Percentiles rank a stretch among this genome's conserved stretches.
Evolutionary conservation across 2,329 filamentous ascomycete genomes (phyloP).

Genomic region (Botrytis pseudocinerea): DNA sequence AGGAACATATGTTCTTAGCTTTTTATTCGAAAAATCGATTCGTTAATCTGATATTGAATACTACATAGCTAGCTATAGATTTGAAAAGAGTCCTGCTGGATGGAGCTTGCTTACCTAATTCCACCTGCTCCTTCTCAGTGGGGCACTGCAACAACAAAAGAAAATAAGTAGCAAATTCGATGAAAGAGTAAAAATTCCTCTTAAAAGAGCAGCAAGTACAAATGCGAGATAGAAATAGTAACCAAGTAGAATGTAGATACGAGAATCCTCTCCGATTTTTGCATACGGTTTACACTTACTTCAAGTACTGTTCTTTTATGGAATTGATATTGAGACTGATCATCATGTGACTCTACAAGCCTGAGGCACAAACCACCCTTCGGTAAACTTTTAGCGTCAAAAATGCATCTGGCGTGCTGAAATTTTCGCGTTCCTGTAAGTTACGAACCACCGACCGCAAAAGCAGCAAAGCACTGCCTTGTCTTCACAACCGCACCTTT

Average conservation of each 20-base stretch:
- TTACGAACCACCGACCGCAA: constrained; percentile 7
- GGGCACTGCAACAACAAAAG: neutral
- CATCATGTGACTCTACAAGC: neutral
- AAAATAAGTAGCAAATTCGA: neutral
- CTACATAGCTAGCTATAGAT: neutral
- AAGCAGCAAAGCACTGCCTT: constrained; percentile 5
- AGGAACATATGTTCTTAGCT: neutral
- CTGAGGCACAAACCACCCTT: neutral
- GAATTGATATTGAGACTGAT: neutral
- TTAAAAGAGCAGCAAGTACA: neutral
- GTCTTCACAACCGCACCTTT: constrained; percentile 2
- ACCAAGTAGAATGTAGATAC: neutral
- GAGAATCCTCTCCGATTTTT: neutral
- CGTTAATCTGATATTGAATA: neutral
- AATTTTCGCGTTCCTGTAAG: constrained; percentile 10
- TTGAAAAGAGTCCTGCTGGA: neutral
- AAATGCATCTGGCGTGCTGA: constrained; percentile 14
- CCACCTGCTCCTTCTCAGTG: neutral
- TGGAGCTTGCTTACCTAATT: neutral
- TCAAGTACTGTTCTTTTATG: neutral
- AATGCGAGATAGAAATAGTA: neutral
- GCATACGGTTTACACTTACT: neutral
- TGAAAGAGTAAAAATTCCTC: neutral
- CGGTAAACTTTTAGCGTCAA: constrained; percentile 14
- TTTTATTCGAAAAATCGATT: neutral